A percentile compares a stretch with the other conserved stretches of the same genome.
phyloP scores from a whole-genome alignment of 208 protist genomes.

The Angomonas ambiguus region DNA sequence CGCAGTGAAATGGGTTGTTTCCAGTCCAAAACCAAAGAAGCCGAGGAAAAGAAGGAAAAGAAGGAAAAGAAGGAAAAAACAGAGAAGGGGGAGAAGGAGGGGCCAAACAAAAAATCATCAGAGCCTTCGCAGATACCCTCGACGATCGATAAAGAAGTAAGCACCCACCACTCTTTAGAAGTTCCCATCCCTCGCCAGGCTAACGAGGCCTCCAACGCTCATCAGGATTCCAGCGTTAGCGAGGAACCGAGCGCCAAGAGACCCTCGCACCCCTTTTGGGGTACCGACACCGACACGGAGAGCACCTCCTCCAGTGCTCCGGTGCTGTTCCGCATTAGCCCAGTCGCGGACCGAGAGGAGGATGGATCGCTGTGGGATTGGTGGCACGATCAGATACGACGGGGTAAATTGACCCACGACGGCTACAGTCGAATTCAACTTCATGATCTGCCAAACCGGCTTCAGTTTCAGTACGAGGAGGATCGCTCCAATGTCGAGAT shows the following conservation, averaged over 20 bases:
- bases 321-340: slow-evolving; percentile 57
- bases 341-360: slow-evolving; percentile 20
- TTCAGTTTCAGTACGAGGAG: slow-evolving; percentile 50
- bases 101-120: background rate
- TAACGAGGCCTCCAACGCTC: background rate
- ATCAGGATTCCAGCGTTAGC: background rate
- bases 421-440: slow-evolving; percentile 40
- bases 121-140: too few species aligned
- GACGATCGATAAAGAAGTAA: background rate
- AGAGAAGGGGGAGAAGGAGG: background rate
- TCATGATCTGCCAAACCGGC: slow-evolving; percentile 53
- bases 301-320: slow-evolving; percentile 44
- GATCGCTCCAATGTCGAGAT: slow-evolving; percentile 57
- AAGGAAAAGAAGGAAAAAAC: slow-evolving; percentile 10
- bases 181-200: background rate
- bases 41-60: slow-evolving; percentile 12
- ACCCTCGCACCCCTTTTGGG: slow-evolving; percentile 19
- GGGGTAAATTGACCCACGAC: slow-evolving; percentile 60
- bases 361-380: slow-evolving; percentile 57
- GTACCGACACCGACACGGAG: slow-evolving; percentile 4
- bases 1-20: slow-evolving; percentile 41
- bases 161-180: background rate
- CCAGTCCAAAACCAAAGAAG: slow-evolving; percentile 16
- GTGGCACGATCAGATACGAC: slow-evolving; percentile 71
- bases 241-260: slow-evolving; percentile 8